Evolutionary conservation across 306 rosid species (phyloP), one percentile per base, ranked within the genome.

Genomic region (Quercus berberidifolia): DNA sequence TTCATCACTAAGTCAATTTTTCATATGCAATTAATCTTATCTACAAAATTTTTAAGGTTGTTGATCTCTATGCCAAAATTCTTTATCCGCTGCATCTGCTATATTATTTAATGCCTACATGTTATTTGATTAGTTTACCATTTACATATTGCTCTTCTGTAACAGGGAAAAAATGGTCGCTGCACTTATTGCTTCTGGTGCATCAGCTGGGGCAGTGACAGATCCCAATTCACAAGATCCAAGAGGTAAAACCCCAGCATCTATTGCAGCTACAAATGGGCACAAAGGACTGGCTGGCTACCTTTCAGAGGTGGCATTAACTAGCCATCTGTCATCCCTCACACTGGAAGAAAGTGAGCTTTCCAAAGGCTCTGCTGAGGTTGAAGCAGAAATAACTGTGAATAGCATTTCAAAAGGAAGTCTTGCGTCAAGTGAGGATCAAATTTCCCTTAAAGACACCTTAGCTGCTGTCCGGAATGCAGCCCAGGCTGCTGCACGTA

Each of bases 281-380:
- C 96, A 93, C 73, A 89, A 89, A 82, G 99, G 99, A 79, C 89
- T 96, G 79, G 99, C 99, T 17, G 99, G 99, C 81, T 96, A 96
- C 89, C 97, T 96, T 74, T 85, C 99, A 33, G 99, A 93, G 85
- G 80, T 87, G 62, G 91, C 88, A 79, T 85, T 96, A 59, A 93
- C 93, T 63, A 91, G 94, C 78, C 99, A 96, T 83, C 89, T 93
- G 65, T 83, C 92, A 73, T 96, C 98, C 77, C 99, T 96, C 85
- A 91, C 92, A 51, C 83, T 93, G 85, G 86, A 83, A 85, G 91
- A 90, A 83, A 78, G 91, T 74, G 97, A 87, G 84, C 74, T 83
- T 83, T 85, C 91, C 65, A 86, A 78, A 82, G 89, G 85, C 71
- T 89, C 89, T 33, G 97, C 93, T 26, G 93, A 83, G 92, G 56